Conservation (phyloP, 2,329 filamentous ascomycete genomes). For the Microascus cirrosus region DNA sequence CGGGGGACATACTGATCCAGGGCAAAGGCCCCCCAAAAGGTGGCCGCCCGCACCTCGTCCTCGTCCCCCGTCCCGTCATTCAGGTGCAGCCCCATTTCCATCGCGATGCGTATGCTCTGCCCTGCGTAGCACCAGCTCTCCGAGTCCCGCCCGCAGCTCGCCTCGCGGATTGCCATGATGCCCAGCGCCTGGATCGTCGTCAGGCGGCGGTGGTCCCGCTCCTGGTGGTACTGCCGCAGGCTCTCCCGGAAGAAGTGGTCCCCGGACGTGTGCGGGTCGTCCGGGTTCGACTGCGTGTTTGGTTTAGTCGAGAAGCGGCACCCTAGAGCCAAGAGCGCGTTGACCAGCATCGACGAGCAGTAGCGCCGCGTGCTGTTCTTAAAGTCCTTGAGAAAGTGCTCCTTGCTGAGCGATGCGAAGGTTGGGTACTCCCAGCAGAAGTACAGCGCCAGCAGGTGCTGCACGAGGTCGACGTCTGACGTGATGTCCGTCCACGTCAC, state of each 20-base stretch:
- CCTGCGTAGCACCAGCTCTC: constrained; percentile 64
- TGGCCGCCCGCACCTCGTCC: constrained; percentile 46
- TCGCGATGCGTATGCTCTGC: constrained; percentile 58
- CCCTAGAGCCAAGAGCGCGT: constrained; percentile 53
- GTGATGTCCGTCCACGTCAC: constrained; percentile 52
- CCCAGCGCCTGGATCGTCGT: constrained; percentile 66
- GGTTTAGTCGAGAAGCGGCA: constrained; percentile 58
- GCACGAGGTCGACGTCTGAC: constrained; percentile 43
- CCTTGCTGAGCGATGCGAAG: constrained; percentile 60
- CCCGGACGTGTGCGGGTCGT: constrained; percentile 53
- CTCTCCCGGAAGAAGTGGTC: constrained; percentile 67
- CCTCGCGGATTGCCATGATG: constrained; percentile 66
- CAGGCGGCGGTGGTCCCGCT: constrained; percentile 47
- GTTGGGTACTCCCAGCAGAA: constrained; percentile 71
- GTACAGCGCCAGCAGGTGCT: constrained; percentile 54
- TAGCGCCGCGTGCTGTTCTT: constrained; percentile 47
- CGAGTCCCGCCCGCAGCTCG: constrained; percentile 60
- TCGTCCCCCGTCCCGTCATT: constrained; percentile 34
- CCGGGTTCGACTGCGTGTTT: constrained; percentile 49
- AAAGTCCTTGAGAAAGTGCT: constrained; percentile 59
- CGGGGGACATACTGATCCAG: constrained; percentile 44
- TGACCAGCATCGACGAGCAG: constrained; percentile 58
- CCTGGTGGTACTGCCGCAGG: constrained; percentile 45
- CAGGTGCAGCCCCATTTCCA: constrained; percentile 58
- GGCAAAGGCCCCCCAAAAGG: constrained; percentile 52